Evolutionary conservation across 768 basidiomycete genomes (phyloP), one percentile per base, ranked within the genome.

Genomic region (Mrakia gelida): DNA sequence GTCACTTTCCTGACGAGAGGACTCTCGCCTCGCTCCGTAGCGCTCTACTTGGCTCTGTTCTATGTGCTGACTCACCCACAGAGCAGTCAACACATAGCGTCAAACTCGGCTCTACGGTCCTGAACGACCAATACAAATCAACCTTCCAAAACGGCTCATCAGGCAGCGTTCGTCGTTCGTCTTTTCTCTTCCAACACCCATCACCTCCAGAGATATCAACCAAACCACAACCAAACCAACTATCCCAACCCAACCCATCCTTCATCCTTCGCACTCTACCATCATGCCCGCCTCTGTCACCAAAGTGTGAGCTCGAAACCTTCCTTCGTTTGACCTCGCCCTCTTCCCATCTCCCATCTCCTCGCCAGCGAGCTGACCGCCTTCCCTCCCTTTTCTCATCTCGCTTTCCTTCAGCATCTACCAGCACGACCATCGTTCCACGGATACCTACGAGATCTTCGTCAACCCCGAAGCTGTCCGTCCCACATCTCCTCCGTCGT

Each of bases 391-490:
- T 73, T 45, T 2, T 23, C 32, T 67, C 30, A 7, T 30, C 75
- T 23, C 18, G 0, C 61, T 23, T 13, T n/a, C 32, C n/a, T 11
- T 10, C 62, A 78, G 77, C 34, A 74, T 78, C 77, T 78, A 78
- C 73, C 71, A 78, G 67, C 77, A 73, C 77, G 77, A 78, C 52
- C 30, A 62, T 52, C 59, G 41, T 8, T 63, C 77, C 21, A 78
- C 77, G n/a, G 77, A 78, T 45, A 41, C 45, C 38, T 78, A 63
- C 54, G 73, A 73, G 62, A 73, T 70, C 77, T 78, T 78, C 49
- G 71, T 78, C 68, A 78, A 78, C 73, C 67, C 43, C 28, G 71
- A 73, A 15, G 77, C 74, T 38, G 76, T 77, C 8, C 76, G 76
- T 72, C 30, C 38, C 3, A 23, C 72, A 5, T 30, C 18, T 38